These are phyloP conservation scores for Crinitomyces ghanaensis DNA, from an alignment of 805 yeast genomes.

Conservation along the genomic window DNA sequence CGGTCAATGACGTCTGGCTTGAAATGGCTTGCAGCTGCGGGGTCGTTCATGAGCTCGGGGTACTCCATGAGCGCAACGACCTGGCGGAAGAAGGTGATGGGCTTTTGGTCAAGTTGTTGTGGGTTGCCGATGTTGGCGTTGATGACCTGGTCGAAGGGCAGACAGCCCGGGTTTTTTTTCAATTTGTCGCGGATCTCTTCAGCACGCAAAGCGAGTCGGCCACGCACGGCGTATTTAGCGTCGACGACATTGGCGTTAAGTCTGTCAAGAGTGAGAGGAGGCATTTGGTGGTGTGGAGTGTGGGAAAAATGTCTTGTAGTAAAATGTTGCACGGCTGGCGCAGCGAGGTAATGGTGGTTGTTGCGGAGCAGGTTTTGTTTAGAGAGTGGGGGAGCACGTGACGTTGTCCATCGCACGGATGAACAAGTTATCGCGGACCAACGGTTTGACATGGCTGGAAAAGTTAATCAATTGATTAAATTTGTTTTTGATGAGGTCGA, in stretches of 20 bases:
- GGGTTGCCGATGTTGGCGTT: constrained; percentile 96
- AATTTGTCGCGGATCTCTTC: constrained; percentile 63
- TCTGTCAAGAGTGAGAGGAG: constrained; percentile 36
- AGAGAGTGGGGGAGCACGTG: too few relatives aligned
- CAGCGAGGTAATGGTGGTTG: background rate
- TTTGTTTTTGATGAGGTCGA: too few relatives aligned
- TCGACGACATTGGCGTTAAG: constrained; percentile 64
- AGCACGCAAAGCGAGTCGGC: constrained; percentile 85
- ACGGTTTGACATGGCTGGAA: too few relatives aligned
- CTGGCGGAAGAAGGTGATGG: constrained; percentile 90
- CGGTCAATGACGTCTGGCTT: constrained; percentile 66
- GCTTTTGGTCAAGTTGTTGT: constrained; percentile 89
- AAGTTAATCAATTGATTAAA: too few relatives aligned
- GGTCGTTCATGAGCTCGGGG: constrained; percentile 49
- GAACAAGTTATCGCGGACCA: too few relatives aligned
- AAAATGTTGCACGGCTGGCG: constrained; percentile 1
- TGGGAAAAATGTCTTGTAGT: background rate
- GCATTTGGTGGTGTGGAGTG: too few relatives aligned
- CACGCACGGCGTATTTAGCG: constrained; percentile 95
- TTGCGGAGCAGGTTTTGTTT: background rate
- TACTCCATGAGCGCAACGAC: constrained; percentile 78
- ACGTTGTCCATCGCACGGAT: too few relatives aligned
- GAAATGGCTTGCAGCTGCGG: constrained; percentile 21
- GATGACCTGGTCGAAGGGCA: constrained; percentile 71
- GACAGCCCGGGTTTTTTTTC: constrained; percentile 40